Base-by-base conservation (phyloP, 441 rosid genomes). In the Pelargonium exstipulatum region DNA sequence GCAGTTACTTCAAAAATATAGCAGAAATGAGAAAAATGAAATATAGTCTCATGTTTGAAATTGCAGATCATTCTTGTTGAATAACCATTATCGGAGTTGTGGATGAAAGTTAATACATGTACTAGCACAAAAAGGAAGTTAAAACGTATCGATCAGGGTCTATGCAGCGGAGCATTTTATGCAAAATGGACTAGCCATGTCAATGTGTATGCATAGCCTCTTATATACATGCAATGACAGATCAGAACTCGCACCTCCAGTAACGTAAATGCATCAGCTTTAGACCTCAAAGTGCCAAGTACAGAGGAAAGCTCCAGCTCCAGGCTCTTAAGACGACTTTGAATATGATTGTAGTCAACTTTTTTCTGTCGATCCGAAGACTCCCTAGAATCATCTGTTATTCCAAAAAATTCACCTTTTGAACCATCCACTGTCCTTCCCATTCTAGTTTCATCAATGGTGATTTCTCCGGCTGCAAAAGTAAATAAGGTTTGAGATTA, bases 221-320 rank as follows among this genome's bases (percentile, higher is more conserved):
- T 24, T 24, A 24, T 24, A 9, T 10, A 73, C 55, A 48, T 58
- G n/a, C 7, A 49, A 45, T 53, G n/a, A 63, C 57, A 65, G 51
- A 79, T 42, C 51, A 49, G 65, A 66, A 66, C 32, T 66, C 81
- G 49, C 76, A 87, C 96, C 84, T 81, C 79, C 76, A 74, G 78
- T 48, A 73, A 71, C 60, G 48, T 71, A 83, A 68, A 76, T 48
- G 69, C 79, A 70, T 68, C 77, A 69, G 80, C 68, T 51, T 79
- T 77, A 73, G 91, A 87, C 80, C 88, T 87, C 76, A 89, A 74
- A 43, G 76, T 72, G 32, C 71, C 76, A 73, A 94, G 92, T 24
- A 82, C 91, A 62, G 88, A 83, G 20, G 96, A 86, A 75, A 94
- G 96, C 82, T 94, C 90, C 22, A 77, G 78, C 75, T 87, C 87